These are phyloP conservation scores for Verticillium zaregamsianum DNA, from an alignment of 2,329 filamentous ascomycete species.

Conservation along the genomic window DNA sequence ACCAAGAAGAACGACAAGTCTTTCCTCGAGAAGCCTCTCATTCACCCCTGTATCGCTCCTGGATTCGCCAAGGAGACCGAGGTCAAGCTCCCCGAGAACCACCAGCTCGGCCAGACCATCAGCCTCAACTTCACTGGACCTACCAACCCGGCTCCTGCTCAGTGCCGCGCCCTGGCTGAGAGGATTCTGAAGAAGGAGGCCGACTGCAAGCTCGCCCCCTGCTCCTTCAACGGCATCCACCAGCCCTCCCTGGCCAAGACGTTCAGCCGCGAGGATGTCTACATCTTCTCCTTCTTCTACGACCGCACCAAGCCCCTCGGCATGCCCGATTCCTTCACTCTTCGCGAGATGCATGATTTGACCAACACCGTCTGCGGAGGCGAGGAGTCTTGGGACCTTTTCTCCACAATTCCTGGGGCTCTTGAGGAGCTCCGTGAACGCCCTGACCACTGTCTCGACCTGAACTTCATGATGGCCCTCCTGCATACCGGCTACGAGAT, in stretches of 20 bases:
- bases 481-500: constrained; percentile 97
- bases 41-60: constrained; percentile 82
- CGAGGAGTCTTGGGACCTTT: constrained; percentile 72
- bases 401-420: constrained; percentile 71
- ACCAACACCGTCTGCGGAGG: constrained; percentile 81
- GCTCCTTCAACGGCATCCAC: constrained; percentile 96
- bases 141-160: constrained; percentile 66
- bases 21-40: constrained; percentile 68
- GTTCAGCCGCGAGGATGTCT: constrained; percentile 85
- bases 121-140: constrained; percentile 88
- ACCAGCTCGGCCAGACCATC: constrained; percentile 59
- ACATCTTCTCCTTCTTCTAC: constrained; percentile 97
- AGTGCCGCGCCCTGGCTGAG: constrained; percentile 88
- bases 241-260: constrained; percentile 91
- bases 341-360: constrained; percentile 84
- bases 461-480: constrained; percentile 94
- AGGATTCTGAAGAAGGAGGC: constrained; percentile 86
- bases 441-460: constrained; percentile 88
- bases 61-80: constrained; percentile 72
- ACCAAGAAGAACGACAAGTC: constrained; percentile 54
- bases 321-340: constrained; percentile 96
- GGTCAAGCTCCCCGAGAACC: constrained; percentile 63
- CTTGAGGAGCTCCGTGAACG: constrained; percentile 74
- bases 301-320: constrained; percentile 91
- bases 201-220: constrained; percentile 79